These are phyloP conservation scores for Tirmania nivea DNA, from an alignment of 495 filamentous ascomycete genomes.

Conservation along the genomic window DNA sequence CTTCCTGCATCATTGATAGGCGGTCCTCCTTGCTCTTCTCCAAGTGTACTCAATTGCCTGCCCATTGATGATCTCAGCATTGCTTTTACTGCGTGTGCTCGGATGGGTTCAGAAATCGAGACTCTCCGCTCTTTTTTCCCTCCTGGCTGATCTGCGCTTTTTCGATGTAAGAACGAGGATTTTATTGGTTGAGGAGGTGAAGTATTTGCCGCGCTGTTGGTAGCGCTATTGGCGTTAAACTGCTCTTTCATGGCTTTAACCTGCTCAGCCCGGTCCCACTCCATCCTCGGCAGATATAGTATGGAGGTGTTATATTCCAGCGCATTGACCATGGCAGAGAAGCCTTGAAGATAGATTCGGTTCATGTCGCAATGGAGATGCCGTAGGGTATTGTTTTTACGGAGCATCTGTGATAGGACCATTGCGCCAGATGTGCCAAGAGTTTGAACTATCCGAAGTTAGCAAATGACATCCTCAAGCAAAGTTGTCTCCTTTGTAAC, in stretches of 20 bases:
- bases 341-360: conserved; percentile 53
- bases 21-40: conserved; percentile 1
- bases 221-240: background rate
- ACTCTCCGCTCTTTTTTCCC: conserved; percentile 2
- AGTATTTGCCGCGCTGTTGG: background rate
- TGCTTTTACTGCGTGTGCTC: too few relatives aligned
- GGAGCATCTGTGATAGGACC: conserved; percentile 54
- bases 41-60: conserved; percentile 3
- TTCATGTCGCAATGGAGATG: conserved; percentile 62
- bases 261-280: conserved; percentile 36
- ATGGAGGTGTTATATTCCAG: conserved; percentile 45
- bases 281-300: conserved; percentile 43
- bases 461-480: background rate
- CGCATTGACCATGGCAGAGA: conserved; percentile 54
- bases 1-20: conserved; percentile 1
- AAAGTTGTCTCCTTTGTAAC: background rate
- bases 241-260: conserved; percentile 35
- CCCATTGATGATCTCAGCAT: conserved; percentile 1
- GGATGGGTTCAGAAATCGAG: conserved; percentile 1
- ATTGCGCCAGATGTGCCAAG: conserved; percentile 34
- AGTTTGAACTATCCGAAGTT: conserved; percentile 15
- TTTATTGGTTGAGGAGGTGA: background rate
- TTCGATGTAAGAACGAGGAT: background rate
- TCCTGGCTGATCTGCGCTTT: conserved; percentile 1
- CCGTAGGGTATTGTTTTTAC: conserved; percentile 39